Percentiles rank a stretch among this genome's conserved stretches.
Conservation (phyloP, 306 rosid genomes). For the Cicer bijugum region DNA sequence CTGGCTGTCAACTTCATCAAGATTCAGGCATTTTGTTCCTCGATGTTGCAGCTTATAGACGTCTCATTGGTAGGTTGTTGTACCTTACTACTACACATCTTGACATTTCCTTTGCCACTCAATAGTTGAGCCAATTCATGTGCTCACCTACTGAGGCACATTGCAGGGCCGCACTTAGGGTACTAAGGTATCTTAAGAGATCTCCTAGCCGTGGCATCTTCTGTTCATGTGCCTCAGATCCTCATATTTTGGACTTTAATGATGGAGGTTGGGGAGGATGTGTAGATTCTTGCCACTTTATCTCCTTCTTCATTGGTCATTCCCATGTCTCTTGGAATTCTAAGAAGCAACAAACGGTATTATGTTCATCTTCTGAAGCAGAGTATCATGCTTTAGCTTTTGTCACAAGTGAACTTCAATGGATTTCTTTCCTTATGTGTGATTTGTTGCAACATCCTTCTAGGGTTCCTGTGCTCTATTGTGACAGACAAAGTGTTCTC, state of each 20-base stretch:
- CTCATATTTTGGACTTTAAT: not conserved
- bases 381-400: not conserved
- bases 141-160: not conserved
- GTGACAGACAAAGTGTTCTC: too few species aligned
- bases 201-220: not conserved
- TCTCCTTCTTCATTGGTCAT: not conserved
- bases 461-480: too few species aligned
- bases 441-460: not conserved
- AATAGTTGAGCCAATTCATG: not conserved
- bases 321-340: not conserved
- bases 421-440: not conserved
- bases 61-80: not conserved
- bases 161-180: not conserved
- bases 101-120: not conserved
- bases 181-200: not conserved
- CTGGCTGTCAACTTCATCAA: not conserved
- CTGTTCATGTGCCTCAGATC: not conserved
- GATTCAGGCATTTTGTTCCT: not conserved
- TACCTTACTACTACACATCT: not conserved
- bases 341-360: not conserved
- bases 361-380: not conserved
- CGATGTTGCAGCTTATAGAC: not conserved
- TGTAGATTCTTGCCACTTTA: not conserved
- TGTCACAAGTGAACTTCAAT: not conserved
- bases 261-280: not conserved